Conservation (phyloP, 805 yeast species). For the Lipomyces chichibuensis region DNA sequence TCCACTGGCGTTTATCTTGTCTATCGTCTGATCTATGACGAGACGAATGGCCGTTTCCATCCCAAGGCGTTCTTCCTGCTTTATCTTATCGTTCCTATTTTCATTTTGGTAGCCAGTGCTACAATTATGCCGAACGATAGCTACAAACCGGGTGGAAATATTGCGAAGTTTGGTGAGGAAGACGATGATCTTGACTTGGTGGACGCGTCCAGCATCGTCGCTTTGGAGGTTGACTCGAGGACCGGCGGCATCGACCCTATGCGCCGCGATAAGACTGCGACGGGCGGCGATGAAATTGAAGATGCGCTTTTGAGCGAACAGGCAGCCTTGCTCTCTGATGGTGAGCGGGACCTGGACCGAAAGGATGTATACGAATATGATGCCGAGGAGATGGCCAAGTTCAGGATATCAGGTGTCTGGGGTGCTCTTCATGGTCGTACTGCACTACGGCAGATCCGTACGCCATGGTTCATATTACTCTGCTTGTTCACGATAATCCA, state of each 20-base stretch:
- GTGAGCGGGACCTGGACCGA: conserved; percentile 7
- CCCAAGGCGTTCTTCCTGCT: conserved; percentile 63
- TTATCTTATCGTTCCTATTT: conserved; percentile 75
- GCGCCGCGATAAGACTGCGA: conserved; percentile 8
- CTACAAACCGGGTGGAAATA: conserved; percentile 63
- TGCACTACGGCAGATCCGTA: conserved; percentile 50
- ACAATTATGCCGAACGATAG: conserved; percentile 78
- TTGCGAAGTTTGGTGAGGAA: conserved; percentile 67
- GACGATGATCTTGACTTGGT: conserved; percentile 62
- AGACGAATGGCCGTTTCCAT: conserved; percentile 45
- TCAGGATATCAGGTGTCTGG: conserved; percentile 57
- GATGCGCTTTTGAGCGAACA: conserved; percentile 6
- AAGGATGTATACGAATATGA: conserved; percentile 27
- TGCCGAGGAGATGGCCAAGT: conserved; percentile 32
- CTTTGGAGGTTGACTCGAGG: conserved; percentile 40
- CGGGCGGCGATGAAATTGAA: background rate
- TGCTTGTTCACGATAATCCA: conserved; percentile 78
- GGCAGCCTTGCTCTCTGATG: conserved; percentile 9
- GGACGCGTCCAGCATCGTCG: conserved; percentile 48
- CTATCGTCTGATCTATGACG: conserved; percentile 68
- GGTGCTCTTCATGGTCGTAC: conserved; percentile 75
- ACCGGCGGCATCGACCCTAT: conserved; percentile 22
- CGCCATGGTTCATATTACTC: conserved; percentile 81
- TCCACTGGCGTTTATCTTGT: conserved; percentile 83
- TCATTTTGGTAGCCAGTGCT: conserved; percentile 72